Conservation (phyloP, 805 yeast genomes). For the Candida orba region DNA sequence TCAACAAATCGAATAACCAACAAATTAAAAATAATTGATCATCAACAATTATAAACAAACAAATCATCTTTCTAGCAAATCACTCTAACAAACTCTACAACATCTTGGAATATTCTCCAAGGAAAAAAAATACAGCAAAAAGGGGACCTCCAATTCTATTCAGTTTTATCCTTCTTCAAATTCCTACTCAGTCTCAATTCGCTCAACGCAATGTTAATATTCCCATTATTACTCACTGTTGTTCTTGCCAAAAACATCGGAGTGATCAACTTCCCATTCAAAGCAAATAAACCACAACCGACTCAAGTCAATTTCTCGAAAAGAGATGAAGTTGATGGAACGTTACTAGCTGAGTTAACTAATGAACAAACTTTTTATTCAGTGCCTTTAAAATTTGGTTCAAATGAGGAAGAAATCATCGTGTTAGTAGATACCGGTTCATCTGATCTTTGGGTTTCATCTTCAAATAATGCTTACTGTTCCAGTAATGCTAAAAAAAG, state of each 20-base stretch:
- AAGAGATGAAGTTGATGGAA: slow-evolving; percentile 1
- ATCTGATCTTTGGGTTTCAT: slow-evolving; percentile 29
- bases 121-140: no score
- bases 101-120: neutral
- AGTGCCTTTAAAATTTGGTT: slow-evolving; percentile 8
- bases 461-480: slow-evolving; percentile 25
- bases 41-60: no score
- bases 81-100: neutral
- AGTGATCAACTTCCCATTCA: neutral
- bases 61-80: no score
- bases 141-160: no score
- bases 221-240: neutral
- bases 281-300: neutral
- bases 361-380: slow-evolving; percentile 10
- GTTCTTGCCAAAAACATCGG: neutral
- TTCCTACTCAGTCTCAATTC: neutral
- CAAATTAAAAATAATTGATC: no score
- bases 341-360: slow-evolving; percentile 1
- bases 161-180: no score
- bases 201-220: neutral
- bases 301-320: neutral
- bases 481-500: neutral
- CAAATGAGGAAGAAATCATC: slow-evolving; percentile 16
- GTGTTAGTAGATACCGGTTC: slow-evolving; percentile 30
- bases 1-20: no score